Percentiles rank a stretch among this genome's conserved stretches.
phyloP scores from a whole-genome alignment of 768 basidiomycete species.

The Calocybe indica region DNA sequence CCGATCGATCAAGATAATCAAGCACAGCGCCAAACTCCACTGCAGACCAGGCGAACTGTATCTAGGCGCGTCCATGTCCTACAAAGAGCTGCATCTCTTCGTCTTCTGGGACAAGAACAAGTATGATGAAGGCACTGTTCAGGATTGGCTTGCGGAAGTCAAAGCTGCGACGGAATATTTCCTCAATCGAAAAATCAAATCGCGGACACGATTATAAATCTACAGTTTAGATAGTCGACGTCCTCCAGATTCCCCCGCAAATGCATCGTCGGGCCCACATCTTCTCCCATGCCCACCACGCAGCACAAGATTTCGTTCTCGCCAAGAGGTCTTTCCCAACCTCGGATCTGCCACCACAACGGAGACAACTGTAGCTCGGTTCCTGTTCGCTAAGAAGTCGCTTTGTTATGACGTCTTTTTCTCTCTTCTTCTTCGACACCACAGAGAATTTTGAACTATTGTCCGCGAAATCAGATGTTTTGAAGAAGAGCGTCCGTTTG shows the following conservation, averaged over 20 bases:
- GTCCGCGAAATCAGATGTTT: conserved; percentile 65
- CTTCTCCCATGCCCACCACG: conserved; percentile 62
- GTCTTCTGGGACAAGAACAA: conserved; percentile 40
- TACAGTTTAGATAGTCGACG: background rate
- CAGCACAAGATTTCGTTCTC: conserved; percentile 25
- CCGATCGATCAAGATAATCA: conserved; percentile 12
- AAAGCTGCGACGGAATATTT: conserved; percentile 25
- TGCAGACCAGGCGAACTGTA: conserved; percentile 43
- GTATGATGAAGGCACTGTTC: conserved; percentile 31
- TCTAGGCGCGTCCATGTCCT: conserved; percentile 32
- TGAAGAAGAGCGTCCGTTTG: conserved; percentile 67
- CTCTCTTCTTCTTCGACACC: conserved; percentile 23
- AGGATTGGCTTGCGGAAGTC: conserved; percentile 45
- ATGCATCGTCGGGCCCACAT: conserved; percentile 57
- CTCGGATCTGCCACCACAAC: conserved; percentile 59
- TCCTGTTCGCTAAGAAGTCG: conserved; percentile 35
- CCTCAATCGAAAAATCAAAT: conserved; percentile 10
- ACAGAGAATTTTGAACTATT: conserved; percentile 40
- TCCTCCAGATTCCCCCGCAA: conserved; percentile 64
- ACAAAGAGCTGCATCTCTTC: conserved; percentile 24
- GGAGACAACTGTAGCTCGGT: conserved; percentile 42
- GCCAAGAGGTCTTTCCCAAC: conserved; percentile 23
- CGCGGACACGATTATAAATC: background rate
- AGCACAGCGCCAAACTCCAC: conserved; percentile 22
- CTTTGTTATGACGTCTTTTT: conserved; percentile 56